Conservation (phyloP, 2,329 filamentous ascomycete genomes). For the Fragosphaeria purpurea region DNA sequence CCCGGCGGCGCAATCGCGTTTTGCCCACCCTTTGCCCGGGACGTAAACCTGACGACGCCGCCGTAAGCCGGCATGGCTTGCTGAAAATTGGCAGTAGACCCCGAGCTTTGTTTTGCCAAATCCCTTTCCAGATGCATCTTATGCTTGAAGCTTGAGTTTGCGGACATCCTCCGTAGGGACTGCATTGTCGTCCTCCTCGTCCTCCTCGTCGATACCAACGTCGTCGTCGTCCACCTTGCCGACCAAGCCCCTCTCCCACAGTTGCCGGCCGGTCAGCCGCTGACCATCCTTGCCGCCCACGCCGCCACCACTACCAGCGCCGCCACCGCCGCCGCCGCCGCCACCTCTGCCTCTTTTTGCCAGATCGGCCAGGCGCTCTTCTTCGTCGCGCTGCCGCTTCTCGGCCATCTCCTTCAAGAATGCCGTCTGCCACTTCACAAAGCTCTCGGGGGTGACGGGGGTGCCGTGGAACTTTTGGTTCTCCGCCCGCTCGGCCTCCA, state of each 20-base stretch:
- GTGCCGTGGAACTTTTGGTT: constrained; percentile 95
- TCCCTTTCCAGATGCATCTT: not conserved
- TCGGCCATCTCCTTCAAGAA: constrained; percentile 79
- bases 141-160: constrained; percentile 58
- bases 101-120: too few relatives aligned
- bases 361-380: constrained; percentile 72
- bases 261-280: constrained; percentile 60
- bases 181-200: constrained; percentile 59
- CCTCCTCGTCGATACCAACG: constrained; percentile 16
- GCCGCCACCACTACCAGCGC: not conserved
- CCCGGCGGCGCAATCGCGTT: too few relatives aligned
- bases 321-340: not conserved
- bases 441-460: constrained; percentile 76
- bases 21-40: too few relatives aligned
- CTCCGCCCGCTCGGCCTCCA: constrained; percentile 72
- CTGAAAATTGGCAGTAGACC: too few relatives aligned
- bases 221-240: constrained; percentile 57
- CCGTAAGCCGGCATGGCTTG: too few relatives aligned
- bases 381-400: constrained; percentile 54
- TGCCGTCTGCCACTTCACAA: constrained; percentile 67
- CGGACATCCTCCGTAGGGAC: constrained; percentile 53
- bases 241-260: constrained; percentile 68
- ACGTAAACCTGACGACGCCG: too few relatives aligned
- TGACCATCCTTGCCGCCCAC: constrained; percentile 66
- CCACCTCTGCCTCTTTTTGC: constrained; percentile 41